These are phyloP conservation scores for Iris pallida DNA, from an alignment of 116 monocot species.

Conservation along the genomic window DNA sequence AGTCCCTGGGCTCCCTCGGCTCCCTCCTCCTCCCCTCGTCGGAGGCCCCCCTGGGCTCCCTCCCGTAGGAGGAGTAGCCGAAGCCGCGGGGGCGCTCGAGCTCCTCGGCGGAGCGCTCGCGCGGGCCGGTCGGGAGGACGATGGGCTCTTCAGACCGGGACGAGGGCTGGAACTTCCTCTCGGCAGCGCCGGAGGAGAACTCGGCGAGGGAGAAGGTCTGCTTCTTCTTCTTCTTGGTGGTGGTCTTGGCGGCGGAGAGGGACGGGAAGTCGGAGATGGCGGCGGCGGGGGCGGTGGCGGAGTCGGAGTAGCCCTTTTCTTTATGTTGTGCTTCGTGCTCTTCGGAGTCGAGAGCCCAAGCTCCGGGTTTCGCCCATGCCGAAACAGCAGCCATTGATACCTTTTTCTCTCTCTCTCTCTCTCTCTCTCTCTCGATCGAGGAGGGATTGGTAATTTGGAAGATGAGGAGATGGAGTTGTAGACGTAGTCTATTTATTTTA, in stretches of 20 bases:
- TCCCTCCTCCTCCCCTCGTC: conserved; percentile 47
- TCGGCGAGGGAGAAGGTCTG: conserved; percentile 60
- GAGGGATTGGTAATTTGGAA: too few relatives aligned
- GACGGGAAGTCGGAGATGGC: conserved; percentile 61
- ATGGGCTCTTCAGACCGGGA: conserved; percentile 28
- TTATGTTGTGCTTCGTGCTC: conserved; percentile 30
- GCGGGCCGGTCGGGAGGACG: conserved; percentile 74
- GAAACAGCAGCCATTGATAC: conserved; percentile 45
- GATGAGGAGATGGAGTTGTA: too few relatives aligned
- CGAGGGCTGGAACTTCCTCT: conserved; percentile 9
- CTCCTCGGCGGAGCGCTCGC: conserved; percentile 90
- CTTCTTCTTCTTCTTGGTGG: conserved; percentile 80
- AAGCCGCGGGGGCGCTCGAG: conserved; percentile 65
- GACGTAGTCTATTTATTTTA: too few relatives aligned
- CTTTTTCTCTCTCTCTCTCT: neutral
- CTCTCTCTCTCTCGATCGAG: neutral
- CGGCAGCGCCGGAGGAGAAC: conserved; percentile 37
- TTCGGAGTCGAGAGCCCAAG: conserved; percentile 87
- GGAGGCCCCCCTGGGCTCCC: neutral
- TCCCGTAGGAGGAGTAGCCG: conserved; percentile 18
- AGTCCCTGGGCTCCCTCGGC: conserved; percentile 4
- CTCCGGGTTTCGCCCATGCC: conserved; percentile 86
- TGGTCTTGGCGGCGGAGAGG: conserved; percentile 54
- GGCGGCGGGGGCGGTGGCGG: neutral
- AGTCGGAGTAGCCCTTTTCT: conserved; percentile 7